These are phyloP conservation scores for Skeletonema marinoi DNA, from an alignment of 108 stramenopile genomes.

Conservation along the genomic window DNA sequence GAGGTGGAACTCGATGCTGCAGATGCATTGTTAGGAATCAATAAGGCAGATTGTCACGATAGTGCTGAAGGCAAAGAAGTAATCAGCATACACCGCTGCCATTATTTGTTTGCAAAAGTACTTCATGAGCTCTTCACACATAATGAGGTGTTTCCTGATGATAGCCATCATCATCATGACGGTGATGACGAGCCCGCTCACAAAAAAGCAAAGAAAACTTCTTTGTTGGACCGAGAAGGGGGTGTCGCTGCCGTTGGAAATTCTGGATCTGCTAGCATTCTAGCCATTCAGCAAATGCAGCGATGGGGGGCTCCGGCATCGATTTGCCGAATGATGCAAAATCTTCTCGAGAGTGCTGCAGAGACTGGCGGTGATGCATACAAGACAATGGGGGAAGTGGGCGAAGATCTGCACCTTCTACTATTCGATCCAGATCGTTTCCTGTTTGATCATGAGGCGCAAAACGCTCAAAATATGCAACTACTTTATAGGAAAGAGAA, in stretches of 20 bases:
- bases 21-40: too few species aligned
- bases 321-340: constrained; percentile 6
- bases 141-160: too few species aligned
- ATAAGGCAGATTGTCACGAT: too few species aligned
- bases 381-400: constrained; percentile 1
- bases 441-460: constrained; percentile 9
- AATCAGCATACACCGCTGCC: too few species aligned
- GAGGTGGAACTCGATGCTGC: not conserved
- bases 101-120: too few species aligned
- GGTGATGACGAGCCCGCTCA: too few species aligned
- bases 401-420: constrained; percentile 22
- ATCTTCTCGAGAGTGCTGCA: constrained; percentile 6
- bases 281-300: not conserved
- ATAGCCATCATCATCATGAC: too few species aligned
- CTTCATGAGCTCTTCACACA: too few species aligned
- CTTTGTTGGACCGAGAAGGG: not conserved
- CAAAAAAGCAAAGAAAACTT: too few species aligned
- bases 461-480: not conserved
- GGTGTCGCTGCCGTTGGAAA: not conserved
- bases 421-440: constrained; percentile 21
- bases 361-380: constrained; percentile 3
- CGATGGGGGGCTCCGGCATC: not conserved
- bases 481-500: not conserved
- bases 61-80: too few species aligned
- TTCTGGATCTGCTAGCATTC: not conserved